phyloP scores from a whole-genome alignment of 805 yeast genomes.

The Saccharomycopsis sp. region DNA sequence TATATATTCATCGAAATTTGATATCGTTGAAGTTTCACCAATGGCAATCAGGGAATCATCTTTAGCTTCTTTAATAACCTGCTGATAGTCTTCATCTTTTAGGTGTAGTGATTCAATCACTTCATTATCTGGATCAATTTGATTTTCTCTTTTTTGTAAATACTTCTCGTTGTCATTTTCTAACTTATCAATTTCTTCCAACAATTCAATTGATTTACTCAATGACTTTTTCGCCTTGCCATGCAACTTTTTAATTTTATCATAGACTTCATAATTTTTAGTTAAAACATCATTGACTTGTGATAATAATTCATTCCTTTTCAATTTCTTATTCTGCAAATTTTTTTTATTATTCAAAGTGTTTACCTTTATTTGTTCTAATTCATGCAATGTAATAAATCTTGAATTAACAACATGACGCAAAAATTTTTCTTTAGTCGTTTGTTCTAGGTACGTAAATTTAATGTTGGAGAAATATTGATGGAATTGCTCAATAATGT shows the following conservation, averaged over 20 bases:
- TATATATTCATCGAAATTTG: conserved; percentile 18
- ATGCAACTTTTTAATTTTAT: conserved; percentile 5
- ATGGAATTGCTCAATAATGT: conserved; percentile 13
- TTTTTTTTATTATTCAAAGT: conserved; percentile 6
- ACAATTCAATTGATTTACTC: conserved; percentile 7
- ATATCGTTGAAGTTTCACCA: conserved; percentile 9
- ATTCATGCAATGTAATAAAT: conserved; percentile 16
- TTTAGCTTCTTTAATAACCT: conserved; percentile 9
- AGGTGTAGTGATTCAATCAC: conserved; percentile 9
- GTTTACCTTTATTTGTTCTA: conserved; percentile 8
- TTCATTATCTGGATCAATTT: conserved; percentile 8
- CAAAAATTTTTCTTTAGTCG: conserved; percentile 20
- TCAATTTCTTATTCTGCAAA: conserved; percentile 12
- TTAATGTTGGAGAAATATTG: conserved; percentile 20
- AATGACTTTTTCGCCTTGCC: conserved; percentile 1
- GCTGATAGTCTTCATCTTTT: conserved; percentile 8
- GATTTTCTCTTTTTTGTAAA: background rate
- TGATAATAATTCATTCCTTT: conserved; percentile 13
- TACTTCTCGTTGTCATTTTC: conserved; percentile 14
- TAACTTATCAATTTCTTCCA: conserved; percentile 12
- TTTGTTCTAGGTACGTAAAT: conserved; percentile 21
- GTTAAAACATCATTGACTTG: conserved; percentile 3
- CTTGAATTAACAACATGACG: conserved; percentile 14
- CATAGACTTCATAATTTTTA: conserved; percentile 2
- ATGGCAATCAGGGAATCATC: conserved; percentile 15